Evolutionary conservation across 2,329 filamentous ascomycete genomes (phyloP).

Genomic region (Botrytis cinerea): DNA sequence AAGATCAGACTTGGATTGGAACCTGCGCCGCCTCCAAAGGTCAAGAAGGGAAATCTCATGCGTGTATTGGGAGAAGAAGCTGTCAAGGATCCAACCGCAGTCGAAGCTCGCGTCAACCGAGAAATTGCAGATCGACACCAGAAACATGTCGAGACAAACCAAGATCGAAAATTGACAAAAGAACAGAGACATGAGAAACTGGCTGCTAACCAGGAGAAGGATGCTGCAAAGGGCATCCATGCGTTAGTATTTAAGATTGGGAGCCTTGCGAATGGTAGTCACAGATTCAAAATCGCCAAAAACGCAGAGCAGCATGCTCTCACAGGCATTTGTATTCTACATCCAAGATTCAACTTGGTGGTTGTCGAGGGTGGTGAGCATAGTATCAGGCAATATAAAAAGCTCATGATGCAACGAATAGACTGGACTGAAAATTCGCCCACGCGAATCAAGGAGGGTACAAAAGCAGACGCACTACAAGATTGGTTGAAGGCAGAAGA

Average conservation of each 20-base stretch:
- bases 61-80: slow-evolving; percentile 82
- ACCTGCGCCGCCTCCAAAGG: slow-evolving; percentile 88
- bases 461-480: slow-evolving; percentile 63
- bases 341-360: slow-evolving; percentile 85
- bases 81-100: slow-evolving; percentile 95
- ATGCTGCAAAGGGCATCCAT: slow-evolving; percentile 82
- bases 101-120: slow-evolving; percentile 88
- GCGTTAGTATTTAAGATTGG: slow-evolving; percentile 87
- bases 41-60: slow-evolving; percentile 98
- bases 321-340: slow-evolving; percentile 87
- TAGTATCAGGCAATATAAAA: slow-evolving; percentile 82
- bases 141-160: slow-evolving; percentile 76
- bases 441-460: slow-evolving; percentile 62
- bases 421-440: slow-evolving; percentile 90
- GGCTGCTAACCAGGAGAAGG: slow-evolving; percentile 77
- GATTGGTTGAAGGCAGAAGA: slow-evolving; percentile 81
- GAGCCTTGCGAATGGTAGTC: slow-evolving; percentile 86
- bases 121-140: slow-evolving; percentile 87
- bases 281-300: slow-evolving; percentile 88
- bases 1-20: slow-evolving; percentile 91
- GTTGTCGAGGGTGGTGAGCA: slow-evolving; percentile 89
- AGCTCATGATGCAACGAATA: slow-evolving; percentile 90
- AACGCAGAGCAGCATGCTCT: slow-evolving; percentile 89
- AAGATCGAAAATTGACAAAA: slow-evolving; percentile 83
- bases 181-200: slow-evolving; percentile 87